phyloP scores from a whole-genome alignment of 768 basidiomycete genomes.

The Daedaleopsis sinensis region DNA sequence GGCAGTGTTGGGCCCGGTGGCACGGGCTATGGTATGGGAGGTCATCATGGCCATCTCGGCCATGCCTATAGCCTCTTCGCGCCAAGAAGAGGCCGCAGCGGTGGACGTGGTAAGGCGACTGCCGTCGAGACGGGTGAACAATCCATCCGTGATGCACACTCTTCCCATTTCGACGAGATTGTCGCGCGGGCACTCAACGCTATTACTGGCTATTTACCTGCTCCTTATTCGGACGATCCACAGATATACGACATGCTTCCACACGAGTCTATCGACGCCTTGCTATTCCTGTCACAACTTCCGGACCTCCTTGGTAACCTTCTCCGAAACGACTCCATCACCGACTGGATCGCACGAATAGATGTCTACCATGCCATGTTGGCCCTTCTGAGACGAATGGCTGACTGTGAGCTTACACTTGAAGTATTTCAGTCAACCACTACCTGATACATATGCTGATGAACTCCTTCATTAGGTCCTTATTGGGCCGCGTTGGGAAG shows the following conservation, averaged over 20 bases:
- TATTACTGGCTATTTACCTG: slow-evolving; percentile 46
- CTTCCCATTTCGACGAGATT: slow-evolving; percentile 43
- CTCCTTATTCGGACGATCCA: slow-evolving; percentile 46
- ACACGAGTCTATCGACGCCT: slow-evolving; percentile 44
- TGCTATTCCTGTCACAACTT: slow-evolving; percentile 49
- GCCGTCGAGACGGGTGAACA: background rate
- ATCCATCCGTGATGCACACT: slow-evolving; percentile 15
- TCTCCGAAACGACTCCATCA: slow-evolving; percentile 59
- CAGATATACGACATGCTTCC: slow-evolving; percentile 53
- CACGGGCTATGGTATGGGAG: slow-evolving; percentile 48
- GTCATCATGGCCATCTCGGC: background rate
- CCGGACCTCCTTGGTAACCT: slow-evolving; percentile 48
- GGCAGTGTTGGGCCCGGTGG: slow-evolving; percentile 52
- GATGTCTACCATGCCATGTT: slow-evolving; percentile 54
- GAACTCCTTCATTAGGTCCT: slow-evolving; percentile 33
- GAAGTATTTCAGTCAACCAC: slow-evolving; percentile 16
- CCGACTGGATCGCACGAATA: slow-evolving; percentile 52
- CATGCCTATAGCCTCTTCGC: background rate
- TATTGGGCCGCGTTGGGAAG: slow-evolving; percentile 43
- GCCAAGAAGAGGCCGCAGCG: background rate
- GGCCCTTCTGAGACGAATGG: slow-evolving; percentile 47
- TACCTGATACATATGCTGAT: background rate
- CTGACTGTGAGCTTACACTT: slow-evolving; percentile 54
- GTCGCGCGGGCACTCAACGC: slow-evolving; percentile 42
- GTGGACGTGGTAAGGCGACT: slow-evolving; percentile 5